Evolutionary conservation across 1,284 basidiomycete genomes (phyloP), one percentile per base, ranked within the genome.

Genomic region (Tilletia indica): DNA sequence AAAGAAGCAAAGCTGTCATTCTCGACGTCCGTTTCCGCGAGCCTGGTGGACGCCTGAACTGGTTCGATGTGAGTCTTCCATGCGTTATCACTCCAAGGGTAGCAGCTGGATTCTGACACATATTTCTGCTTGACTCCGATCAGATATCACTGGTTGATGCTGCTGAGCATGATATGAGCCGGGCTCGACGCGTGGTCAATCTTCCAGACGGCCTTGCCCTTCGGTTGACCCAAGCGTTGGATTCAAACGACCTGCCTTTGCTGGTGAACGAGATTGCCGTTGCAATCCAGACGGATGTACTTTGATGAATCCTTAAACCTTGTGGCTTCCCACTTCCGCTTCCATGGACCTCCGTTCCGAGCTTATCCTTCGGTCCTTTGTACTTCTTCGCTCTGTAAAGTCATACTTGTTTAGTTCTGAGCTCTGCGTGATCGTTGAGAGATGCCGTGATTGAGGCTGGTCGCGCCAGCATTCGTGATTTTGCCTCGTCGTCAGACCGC

Each of bases 171-270:
- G 72, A 77, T 19, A 19, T 54, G 16, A 54, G 19, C 51, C 51
- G 21, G 19, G 51, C 51, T 19, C 51, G 51, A 8, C 16, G 51
- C n/a, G 73, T 73, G 68, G 72, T 76, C 67, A 69, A 77, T 25
- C 73, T 77, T 74, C 73, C 74, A 25, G 74, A 76, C 51, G 74
- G 74, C 3, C 72, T 74, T 3, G 63, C 76, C 64, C 72, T 74
- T 8, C 73, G 76, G 19, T 51, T 77, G 51, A 45, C 71, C 49
- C 74, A 74, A 25, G 45, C 74, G 45, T 73, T 74, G 64, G 74
- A 74, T 68, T 73, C 76, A 68, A 77, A 77, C 72, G 76, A 77
- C 56, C 71, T 77, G 47, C 76, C 76, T 0, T 25, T 77, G 68
- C 74, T 77, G 61, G 72, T 77, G n/a, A 74, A 76, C 68, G 76